A percentile compares a stretch with the other conserved stretches of the same genome.
phyloP scores from a whole-genome alignment of 306 rosid species.

The Boehmeria nivea region DNA sequence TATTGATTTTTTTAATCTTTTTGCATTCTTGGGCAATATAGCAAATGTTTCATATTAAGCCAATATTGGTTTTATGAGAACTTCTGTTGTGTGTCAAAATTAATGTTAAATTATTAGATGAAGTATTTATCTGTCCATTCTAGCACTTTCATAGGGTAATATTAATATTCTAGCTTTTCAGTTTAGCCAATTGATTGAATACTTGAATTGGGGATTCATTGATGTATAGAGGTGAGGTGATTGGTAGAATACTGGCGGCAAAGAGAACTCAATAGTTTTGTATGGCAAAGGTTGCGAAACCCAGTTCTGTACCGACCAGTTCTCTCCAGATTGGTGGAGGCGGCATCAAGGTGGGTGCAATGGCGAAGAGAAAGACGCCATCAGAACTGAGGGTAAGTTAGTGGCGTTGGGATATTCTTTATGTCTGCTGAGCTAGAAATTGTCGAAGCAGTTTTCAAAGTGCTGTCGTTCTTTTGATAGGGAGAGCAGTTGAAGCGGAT shows the following conservation, averaged over 20 bases:
- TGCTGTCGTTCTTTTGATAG: constrained; percentile 16
- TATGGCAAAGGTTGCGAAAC: constrained; percentile 63
- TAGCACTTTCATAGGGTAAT: no score
- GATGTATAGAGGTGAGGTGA: constrained; percentile 2
- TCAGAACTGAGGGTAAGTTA: constrained; percentile 56
- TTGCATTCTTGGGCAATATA: no score
- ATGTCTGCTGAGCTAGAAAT: neutral
- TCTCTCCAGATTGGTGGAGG: constrained; percentile 45
- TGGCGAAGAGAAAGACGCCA: constrained; percentile 72
- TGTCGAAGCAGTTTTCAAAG: neutral
- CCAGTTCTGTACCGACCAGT: constrained; percentile 42
- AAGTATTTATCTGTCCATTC: no score
- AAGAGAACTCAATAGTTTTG: neutral
- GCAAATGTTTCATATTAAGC: no score
- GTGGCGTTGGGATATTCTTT: neutral
- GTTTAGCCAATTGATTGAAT: neutral
- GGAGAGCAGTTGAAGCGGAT: constrained; percentile 49
- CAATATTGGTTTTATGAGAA: no score
- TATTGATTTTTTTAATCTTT: no score
- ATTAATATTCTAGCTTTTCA: neutral
- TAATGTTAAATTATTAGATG: no score
- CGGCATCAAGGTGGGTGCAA: constrained; percentile 32
- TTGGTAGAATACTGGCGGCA: constrained; percentile 10
- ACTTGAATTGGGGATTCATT: neutral
- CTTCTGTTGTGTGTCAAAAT: no score